Evolutionary conservation across 352 stramenopile species (phyloP), one percentile per base, ranked within the genome.

Genomic region (Pythium brassicae): DNA sequence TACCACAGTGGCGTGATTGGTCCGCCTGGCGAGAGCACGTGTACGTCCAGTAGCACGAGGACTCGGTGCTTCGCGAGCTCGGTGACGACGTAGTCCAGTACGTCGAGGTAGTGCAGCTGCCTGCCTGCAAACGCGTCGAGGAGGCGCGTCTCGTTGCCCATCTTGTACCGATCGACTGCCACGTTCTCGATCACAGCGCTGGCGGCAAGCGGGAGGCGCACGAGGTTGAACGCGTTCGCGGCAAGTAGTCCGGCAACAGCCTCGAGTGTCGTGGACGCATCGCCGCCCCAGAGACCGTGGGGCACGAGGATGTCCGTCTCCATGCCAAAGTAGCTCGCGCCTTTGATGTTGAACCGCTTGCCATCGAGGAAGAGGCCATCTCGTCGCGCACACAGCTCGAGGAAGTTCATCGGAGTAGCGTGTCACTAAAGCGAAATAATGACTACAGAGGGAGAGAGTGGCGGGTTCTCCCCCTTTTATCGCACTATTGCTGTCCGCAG

Each of bases 251-350:
- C 52, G 12, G 68, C 68, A 22, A 87, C 56, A 6, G 58, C 46
- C 2, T 64, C 62, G 14, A 87, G 35, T 14, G 74, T 80, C 20
- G 74, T 87, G 11, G 76, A 87, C 26, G 70, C 55, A 7, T 50
- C 40, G n/a, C 76, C 76, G 15, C 76, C 74, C 77, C 77, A 87
- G 22, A 87, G 65, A 23, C 77, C 77, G 42, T 88, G 77, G 1
- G 73, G 73, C 20, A 79, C 73, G 39, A 71, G 60, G 59, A 86
- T 86, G 49, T 83, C 68, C 15, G 57, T 80, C 57, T 88, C 77
- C 71, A 88, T 75, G 17, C 77, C 77, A 55, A 88, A 88, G 56
- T 66, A 86, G 50, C 66, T 88, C 35, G 59, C 71, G 37, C 77
- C 77, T 35, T 88, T 88, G 55, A 88, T 32, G 32, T 47, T 62